Evolutionary conservation across 2,329 filamentous ascomycete genomes (phyloP).

Genomic region (Aspergillus pseudoviridinutans): DNA sequence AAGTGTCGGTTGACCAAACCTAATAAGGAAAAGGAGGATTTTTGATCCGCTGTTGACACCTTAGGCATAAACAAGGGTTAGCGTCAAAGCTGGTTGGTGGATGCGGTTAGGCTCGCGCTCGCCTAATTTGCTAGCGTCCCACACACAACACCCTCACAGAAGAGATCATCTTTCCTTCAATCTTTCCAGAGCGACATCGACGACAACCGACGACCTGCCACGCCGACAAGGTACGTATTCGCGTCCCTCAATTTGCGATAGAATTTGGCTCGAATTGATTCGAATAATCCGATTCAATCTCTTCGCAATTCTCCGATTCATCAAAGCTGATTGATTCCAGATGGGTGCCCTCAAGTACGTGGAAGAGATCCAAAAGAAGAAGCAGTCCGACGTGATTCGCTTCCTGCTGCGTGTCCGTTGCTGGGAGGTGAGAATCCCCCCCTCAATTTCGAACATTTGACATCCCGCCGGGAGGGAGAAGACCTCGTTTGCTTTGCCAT

Average conservation of each 20-base stretch:
- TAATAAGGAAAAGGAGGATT: neutral
- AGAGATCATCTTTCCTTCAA: constrained; percentile 29
- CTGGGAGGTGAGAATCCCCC: constrained; percentile 75
- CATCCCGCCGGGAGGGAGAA: constrained; percentile 28
- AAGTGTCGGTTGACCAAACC: neutral
- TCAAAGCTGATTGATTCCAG: constrained; percentile 40
- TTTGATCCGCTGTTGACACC: neutral
- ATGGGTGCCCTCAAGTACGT: constrained; percentile 99
- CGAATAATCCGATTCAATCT: neutral
- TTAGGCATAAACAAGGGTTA: constrained; percentile 5
- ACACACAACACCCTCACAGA: constrained; percentile 36
- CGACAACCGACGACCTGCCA: constrained; percentile 41
- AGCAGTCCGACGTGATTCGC: constrained; percentile 99
- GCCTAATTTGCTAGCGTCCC: constrained; percentile 42
- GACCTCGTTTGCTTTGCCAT: constrained; percentile 32
- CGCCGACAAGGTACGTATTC: constrained; percentile 42
- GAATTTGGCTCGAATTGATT: neutral
- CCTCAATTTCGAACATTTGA: constrained; percentile 33
- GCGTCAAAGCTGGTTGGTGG: constrained; percentile 19
- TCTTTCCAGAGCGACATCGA: constrained; percentile 40
- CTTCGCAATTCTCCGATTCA: neutral
- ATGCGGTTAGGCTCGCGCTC: constrained; percentile 31
- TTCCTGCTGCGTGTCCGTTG: constrained; percentile 99
- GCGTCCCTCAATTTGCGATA: neutral
- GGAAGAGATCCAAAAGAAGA: constrained; percentile 99